Conservation (phyloP, 345 rosid species). For the Rhizophora apiculata region DNA sequence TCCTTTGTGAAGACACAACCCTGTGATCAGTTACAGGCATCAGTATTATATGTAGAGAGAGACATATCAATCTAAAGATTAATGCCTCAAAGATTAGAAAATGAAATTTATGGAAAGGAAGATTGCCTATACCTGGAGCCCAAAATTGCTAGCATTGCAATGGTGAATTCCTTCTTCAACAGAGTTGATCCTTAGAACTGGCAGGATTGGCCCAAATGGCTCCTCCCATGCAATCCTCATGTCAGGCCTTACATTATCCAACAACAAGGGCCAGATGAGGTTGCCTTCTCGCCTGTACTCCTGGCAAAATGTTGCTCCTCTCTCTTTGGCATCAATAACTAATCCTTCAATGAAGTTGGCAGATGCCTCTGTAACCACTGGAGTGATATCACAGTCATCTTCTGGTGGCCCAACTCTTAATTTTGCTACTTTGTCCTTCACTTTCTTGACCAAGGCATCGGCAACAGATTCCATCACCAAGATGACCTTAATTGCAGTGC, state of each 20-base stretch:
- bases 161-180: constrained; percentile 92
- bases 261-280: constrained; percentile 93
- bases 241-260: constrained; percentile 83
- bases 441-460: constrained; percentile 66
- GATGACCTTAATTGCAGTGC: constrained; percentile 93
- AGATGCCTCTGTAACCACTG: constrained; percentile 89
- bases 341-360: constrained; percentile 93
- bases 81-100: neutral
- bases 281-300: constrained; percentile 85
- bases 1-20: constrained; percentile 32
- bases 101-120: neutral
- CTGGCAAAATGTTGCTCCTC: constrained; percentile 92
- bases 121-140: constrained; percentile 63
- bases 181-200: constrained; percentile 68
- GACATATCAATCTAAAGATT: neutral
- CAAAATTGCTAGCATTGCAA: constrained; percentile 95
- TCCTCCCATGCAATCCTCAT: constrained; percentile 99
- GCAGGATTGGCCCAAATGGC: constrained; percentile 89
- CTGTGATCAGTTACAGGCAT: constrained; percentile 2
- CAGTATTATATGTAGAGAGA: neutral
- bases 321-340: constrained; percentile 84
- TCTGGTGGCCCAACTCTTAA: constrained; percentile 83
- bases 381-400: constrained; percentile 81
- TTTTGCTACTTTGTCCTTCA: constrained; percentile 73
- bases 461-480: constrained; percentile 88